phyloP scores from a whole-genome alignment of 495 filamentous ascomycete genomes.

The Elasticomyces elasticus region DNA sequence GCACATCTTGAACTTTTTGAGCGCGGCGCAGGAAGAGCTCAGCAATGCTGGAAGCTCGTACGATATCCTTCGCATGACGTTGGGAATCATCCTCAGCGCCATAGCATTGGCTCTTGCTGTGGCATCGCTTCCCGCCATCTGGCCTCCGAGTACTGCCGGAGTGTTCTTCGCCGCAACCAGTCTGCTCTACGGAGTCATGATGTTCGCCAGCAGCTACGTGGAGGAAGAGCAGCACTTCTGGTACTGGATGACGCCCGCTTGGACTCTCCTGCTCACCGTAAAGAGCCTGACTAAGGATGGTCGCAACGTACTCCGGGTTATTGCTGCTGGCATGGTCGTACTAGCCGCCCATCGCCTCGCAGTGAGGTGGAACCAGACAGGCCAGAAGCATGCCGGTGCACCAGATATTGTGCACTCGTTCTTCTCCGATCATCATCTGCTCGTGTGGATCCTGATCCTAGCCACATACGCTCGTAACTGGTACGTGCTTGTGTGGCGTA shows the following conservation, averaged over 20 bases:
- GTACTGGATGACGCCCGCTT: constrained; percentile 81
- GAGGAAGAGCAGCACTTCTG: constrained; percentile 98
- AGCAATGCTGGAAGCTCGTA: constrained; percentile 88
- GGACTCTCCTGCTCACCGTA: constrained; percentile 42
- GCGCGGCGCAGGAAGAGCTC: constrained; percentile 61
- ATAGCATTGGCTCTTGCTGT: constrained; percentile 31
- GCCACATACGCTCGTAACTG: constrained; percentile 51
- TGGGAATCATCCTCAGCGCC: constrained; percentile 43
- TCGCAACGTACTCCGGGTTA: background rate
- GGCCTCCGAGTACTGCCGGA: constrained; percentile 16
- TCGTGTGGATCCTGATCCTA: constrained; percentile 68
- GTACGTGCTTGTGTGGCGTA: constrained; percentile 13
- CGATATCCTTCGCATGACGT: constrained; percentile 49
- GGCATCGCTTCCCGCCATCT: constrained; percentile 4
- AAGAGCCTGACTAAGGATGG: background rate
- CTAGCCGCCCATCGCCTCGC: constrained; percentile 43
- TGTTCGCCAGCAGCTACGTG: constrained; percentile 96
- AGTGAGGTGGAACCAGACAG: constrained; percentile 88
- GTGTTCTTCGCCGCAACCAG: constrained; percentile 35
- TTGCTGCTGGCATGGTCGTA: constrained; percentile 35
- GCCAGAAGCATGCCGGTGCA: constrained; percentile 83
- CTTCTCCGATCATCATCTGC: constrained; percentile 46
- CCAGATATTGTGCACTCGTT: constrained; percentile 69
- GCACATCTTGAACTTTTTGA: constrained; percentile 46
- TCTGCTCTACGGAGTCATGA: constrained; percentile 65